Percentiles rank a stretch among this genome's conserved stretches.
Conservation (phyloP, 2,329 filamentous ascomycete species). For the Sphaceloma murrayae region DNA sequence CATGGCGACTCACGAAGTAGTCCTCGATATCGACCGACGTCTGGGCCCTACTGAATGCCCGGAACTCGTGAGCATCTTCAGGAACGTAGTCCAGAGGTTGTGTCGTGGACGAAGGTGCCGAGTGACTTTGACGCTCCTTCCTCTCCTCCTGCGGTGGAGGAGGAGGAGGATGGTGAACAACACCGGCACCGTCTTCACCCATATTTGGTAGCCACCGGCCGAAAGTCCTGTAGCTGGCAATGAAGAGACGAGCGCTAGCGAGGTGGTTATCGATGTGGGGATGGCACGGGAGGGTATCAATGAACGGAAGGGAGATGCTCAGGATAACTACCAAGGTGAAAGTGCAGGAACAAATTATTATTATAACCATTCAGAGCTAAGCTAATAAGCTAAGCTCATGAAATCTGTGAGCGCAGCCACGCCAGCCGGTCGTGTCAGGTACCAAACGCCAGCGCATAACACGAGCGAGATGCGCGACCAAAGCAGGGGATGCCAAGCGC, state of each 20-base stretch:
- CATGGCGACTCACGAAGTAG: conserved; percentile 20
- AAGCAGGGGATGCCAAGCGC: conserved; percentile 14
- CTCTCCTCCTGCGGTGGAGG: neutral
- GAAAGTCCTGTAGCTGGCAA: too few relatives aligned
- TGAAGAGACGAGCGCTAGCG: too few relatives aligned
- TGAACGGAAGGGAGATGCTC: too few relatives aligned
- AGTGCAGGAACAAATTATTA: too few relatives aligned
- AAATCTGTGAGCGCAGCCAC: too few relatives aligned
- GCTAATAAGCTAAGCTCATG: too few relatives aligned
- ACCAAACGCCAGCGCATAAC: conserved; percentile 10
- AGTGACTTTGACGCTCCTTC: neutral
- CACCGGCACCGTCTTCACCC: conserved; percentile 10
- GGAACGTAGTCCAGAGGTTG: conserved; percentile 4
- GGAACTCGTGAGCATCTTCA: conserved; percentile 10
- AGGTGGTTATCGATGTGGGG: too few relatives aligned
- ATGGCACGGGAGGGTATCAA: too few relatives aligned
- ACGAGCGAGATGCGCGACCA: conserved; percentile 6
- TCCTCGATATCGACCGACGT: conserved; percentile 25
- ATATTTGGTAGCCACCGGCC: neutral
- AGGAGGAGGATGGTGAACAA: too few relatives aligned
- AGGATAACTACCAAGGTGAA: too few relatives aligned
- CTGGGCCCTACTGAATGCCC: conserved; percentile 16
- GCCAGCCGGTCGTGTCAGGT: conserved; percentile 12
- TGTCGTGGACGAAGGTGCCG: conserved; percentile 9
- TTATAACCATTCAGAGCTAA: too few relatives aligned